phyloP scores from a whole-genome alignment of 768 basidiomycete species.

The Tylopilus felleus region DNA sequence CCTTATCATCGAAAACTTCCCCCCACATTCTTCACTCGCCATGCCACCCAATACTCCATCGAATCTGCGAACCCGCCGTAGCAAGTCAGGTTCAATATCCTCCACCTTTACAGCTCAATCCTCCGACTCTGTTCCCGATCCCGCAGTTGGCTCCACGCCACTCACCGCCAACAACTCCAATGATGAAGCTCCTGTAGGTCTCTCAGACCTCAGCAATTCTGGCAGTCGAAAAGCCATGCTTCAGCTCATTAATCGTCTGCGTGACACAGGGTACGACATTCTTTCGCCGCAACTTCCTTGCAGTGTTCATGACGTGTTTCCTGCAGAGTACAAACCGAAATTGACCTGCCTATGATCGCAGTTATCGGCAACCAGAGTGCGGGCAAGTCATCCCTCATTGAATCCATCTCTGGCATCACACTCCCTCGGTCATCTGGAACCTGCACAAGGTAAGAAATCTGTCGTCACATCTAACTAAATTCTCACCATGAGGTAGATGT shows the following conservation, averaged over 20 bases:
- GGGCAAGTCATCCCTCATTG: constrained; percentile 75
- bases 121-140: too few species aligned
- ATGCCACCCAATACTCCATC: too few species aligned
- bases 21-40: too few species aligned
- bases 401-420: constrained; percentile 70
- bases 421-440: constrained; percentile 72
- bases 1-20: too few species aligned
- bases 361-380: constrained; percentile 73
- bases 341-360: constrained; percentile 70
- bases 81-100: too few species aligned
- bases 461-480: background rate
- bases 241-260: constrained; percentile 57
- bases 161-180: background rate
- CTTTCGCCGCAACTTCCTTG: background rate
- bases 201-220: constrained; percentile 46
- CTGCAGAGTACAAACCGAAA: constrained; percentile 59
- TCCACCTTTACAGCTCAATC: too few species aligned
- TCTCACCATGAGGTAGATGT: constrained; percentile 37
- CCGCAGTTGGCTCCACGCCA: background rate
- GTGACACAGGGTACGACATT: constrained; percentile 52
- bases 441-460: constrained; percentile 57
- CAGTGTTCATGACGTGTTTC: background rate
- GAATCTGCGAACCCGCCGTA: too few species aligned
- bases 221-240: constrained; percentile 48
- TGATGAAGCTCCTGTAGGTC: constrained; percentile 40